A percentile compares a stretch with the other conserved stretches of the same genome.
These are phyloP conservation scores for Lophium mytilinum DNA, from an alignment of 495 filamentous ascomycete species.

Conservation along the genomic window DNA sequence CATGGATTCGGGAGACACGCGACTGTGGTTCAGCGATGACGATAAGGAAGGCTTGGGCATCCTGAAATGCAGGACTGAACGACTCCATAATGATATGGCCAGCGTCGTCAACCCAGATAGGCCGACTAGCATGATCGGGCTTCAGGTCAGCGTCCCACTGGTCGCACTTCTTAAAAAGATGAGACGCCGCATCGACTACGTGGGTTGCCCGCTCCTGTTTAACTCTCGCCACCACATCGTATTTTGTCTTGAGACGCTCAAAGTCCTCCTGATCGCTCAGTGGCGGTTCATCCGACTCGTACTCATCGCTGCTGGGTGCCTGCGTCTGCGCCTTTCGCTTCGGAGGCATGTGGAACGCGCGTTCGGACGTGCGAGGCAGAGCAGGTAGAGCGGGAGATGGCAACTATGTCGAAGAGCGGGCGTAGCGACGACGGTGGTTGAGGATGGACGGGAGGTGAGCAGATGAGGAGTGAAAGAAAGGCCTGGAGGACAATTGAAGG, in stretches of 20 bases:
- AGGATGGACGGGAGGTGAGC: background rate
- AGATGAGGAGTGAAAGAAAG: background rate
- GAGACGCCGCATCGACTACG: slow-evolving; percentile 35
- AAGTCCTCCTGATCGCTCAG: slow-evolving; percentile 41
- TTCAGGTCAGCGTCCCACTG: slow-evolving; percentile 76
- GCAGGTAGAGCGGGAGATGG: background rate
- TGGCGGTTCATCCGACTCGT: slow-evolving; percentile 37
- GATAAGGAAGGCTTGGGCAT: slow-evolving; percentile 89
- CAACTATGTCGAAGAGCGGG: background rate
- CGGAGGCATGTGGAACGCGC: slow-evolving; percentile 49
- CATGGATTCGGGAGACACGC: slow-evolving; percentile 78
- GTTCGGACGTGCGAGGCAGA: background rate
- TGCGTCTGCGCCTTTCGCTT: slow-evolving; percentile 67
- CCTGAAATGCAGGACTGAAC: slow-evolving; percentile 74
- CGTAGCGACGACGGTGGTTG: background rate
- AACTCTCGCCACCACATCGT: slow-evolving; percentile 47
- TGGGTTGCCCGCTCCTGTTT: slow-evolving; percentile 22
- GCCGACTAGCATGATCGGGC: slow-evolving; percentile 77
- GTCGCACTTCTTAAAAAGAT: slow-evolving; percentile 60
- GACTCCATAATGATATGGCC: slow-evolving; percentile 92
- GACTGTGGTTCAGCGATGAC: slow-evolving; percentile 92
- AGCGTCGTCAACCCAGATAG: slow-evolving; percentile 80
- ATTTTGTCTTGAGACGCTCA: slow-evolving; percentile 57
- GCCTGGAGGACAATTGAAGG: background rate
- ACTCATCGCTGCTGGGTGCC: slow-evolving; percentile 56